Percentiles rank a stretch among this genome's conserved stretches.
Conservation (phyloP, 345 rosid genomes). For the Euphorbia lathyris region DNA sequence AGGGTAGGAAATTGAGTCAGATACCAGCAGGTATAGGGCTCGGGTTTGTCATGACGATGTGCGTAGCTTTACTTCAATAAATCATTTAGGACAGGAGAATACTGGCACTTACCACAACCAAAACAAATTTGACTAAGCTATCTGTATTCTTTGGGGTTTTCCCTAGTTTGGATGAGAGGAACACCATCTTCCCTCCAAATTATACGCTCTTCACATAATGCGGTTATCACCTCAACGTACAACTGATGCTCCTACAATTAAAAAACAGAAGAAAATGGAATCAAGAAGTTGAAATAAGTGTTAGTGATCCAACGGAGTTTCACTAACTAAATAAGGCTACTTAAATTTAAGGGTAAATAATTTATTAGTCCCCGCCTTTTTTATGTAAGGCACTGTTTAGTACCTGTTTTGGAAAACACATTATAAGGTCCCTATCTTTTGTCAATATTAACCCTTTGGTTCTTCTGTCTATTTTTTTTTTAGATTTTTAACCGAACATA, state of each 20-base stretch:
- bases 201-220: conserved; percentile 66
- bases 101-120: background rate
- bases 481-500: too few relatives aligned
- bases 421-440: too few relatives aligned
- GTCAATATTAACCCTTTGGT: too few relatives aligned
- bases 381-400: too few relatives aligned
- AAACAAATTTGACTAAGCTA: conserved; percentile 17
- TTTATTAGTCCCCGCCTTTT: too few relatives aligned
- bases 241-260: conserved; percentile 64
- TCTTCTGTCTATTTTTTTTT: too few relatives aligned
- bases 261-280: conserved; percentile 1
- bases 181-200: conserved; percentile 85
- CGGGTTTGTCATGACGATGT: background rate
- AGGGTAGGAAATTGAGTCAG: background rate
- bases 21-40: background rate
- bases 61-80: background rate
- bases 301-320: background rate
- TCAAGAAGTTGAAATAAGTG: background rate
- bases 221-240: conserved; percentile 65
- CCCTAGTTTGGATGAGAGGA: conserved; percentile 66
- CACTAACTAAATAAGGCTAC: background rate
- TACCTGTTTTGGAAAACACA: too few relatives aligned
- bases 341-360: too few relatives aligned
- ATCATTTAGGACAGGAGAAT: background rate
- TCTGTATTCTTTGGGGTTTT: conserved; percentile 37